These are phyloP conservation scores for Platismatia glauca DNA, from an alignment of 495 filamentous ascomycete species.

Conservation along the genomic window DNA sequence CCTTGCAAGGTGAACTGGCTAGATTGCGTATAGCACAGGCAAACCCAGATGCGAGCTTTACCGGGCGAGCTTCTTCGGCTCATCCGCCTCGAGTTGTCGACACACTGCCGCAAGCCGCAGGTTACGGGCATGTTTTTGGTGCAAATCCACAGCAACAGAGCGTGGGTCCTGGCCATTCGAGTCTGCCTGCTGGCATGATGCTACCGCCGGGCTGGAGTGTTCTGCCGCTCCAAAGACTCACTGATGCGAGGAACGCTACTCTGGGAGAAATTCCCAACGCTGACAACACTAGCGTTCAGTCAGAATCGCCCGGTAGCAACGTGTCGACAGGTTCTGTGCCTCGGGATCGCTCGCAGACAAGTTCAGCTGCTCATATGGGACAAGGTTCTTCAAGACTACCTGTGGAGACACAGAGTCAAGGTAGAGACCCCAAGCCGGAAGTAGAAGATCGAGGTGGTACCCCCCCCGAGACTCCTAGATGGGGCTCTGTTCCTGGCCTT, in stretches of 20 bases:
- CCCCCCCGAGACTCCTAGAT: neutral
- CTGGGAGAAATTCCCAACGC: slow-evolving; percentile 9
- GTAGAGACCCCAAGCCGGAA: neutral
- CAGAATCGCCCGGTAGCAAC: neutral
- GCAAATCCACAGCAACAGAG: slow-evolving; percentile 32
- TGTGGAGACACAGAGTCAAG: neutral
- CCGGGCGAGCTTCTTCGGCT: neutral
- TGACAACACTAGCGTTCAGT: neutral
- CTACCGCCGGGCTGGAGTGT: slow-evolving; percentile 73
- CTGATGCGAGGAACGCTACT: slow-evolving; percentile 15
- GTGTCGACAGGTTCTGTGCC: neutral
- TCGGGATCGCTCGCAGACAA: neutral
- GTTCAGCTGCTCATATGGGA: neutral
- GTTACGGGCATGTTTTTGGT: slow-evolving; percentile 26
- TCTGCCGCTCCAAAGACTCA: slow-evolving; percentile 53
- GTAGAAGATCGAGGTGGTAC: neutral
- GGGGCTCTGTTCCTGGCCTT: slow-evolving; percentile 4
- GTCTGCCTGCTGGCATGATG: slow-evolving; percentile 61
- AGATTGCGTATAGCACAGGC: slow-evolving; percentile 44
- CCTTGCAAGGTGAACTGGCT: slow-evolving; percentile 56
- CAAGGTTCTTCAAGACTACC: neutral
- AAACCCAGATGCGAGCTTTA: slow-evolving; percentile 22
- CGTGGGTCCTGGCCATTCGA: slow-evolving; percentile 55
- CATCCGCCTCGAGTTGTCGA: slow-evolving; percentile 31
- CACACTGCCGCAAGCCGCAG: slow-evolving; percentile 20